phyloP scores from a whole-genome alignment of 2,329 filamentous ascomycete species.

The Epichloe brachyelytri region DNA sequence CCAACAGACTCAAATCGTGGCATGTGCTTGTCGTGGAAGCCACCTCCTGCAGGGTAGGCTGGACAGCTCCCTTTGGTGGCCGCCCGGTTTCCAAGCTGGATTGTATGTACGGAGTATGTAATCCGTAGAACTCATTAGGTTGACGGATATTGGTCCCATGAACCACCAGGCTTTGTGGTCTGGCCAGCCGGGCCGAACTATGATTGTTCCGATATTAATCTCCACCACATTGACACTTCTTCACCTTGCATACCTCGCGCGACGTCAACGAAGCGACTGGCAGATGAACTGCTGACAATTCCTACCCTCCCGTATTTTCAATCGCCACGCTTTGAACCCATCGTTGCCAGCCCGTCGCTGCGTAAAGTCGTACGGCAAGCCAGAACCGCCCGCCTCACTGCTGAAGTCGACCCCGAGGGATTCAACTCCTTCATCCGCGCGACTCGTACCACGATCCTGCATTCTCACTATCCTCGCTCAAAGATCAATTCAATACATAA shows the following conservation, averaged over 20 bases:
- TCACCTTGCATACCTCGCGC: slow-evolving; percentile 11
- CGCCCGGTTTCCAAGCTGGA: too few relatives aligned
- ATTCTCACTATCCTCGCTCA: not conserved
- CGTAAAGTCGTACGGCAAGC: not conserved
- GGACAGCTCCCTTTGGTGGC: too few relatives aligned
- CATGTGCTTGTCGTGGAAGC: too few relatives aligned
- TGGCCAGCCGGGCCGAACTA: not conserved
- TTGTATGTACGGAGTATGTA: too few relatives aligned
- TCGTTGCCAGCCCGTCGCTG: not conserved
- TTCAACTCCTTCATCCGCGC: not conserved
- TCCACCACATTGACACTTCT: slow-evolving; percentile 12
- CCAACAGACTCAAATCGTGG: too few relatives aligned
- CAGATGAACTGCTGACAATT: not conserved
- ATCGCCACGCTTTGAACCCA: not conserved
- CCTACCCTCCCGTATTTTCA: not conserved
- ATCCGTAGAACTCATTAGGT: too few relatives aligned
- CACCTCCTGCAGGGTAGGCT: too few relatives aligned
- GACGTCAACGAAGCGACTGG: slow-evolving; percentile 1
- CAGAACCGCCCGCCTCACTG: not conserved
- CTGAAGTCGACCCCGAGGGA: not conserved
- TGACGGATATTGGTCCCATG: not conserved
- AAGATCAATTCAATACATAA: not conserved
- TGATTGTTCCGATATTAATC: not conserved
- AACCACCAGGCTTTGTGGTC: not conserved
- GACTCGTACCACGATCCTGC: not conserved